Base-by-base conservation (phyloP, 345 rosid species). In the Luvunga scandens region DNA sequence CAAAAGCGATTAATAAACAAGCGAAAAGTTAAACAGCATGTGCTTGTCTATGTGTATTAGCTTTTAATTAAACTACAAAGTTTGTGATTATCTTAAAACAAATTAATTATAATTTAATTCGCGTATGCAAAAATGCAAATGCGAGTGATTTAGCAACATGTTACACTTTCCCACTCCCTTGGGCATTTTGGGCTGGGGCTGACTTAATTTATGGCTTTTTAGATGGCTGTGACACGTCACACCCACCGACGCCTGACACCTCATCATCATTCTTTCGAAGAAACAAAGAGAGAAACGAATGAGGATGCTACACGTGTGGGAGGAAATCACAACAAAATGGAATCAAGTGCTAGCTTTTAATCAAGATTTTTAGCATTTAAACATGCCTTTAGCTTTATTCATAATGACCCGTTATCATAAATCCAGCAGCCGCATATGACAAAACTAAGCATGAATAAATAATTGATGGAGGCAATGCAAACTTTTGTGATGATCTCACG, bases 11-110 rank as follows among this genome's bases (percentile, higher is more conserved):
- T 6, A 1, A 53, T 53, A 53, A 53, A 53, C 22, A 4, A 16
- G 50, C 12, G 22, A 53, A 18, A 53, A 53, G 22, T 53, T 18
- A 5, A 4, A 45, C 75, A 48, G 63, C 81, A 74, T 75, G 80
- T 18, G 57, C 57, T 5, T 71, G 18, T 18, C 22, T 0, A 53
- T 53, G 18, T 53, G 57, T 18, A 18, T 1, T 53, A 0, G 7
- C 57, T 5, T 53, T 53, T 18, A 16, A 18, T 53, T 53, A 18
- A 53, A 53, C 22, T 18, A 18, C 7, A 18, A 53, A 4, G 22
- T 53, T 53, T 18, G 57, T 53, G 22, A 53, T 53, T 53, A 53
- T 53, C 57, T 16, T 6, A 19, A 18, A 18, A 53, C 57, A 1
- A 18, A 45, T 2, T 45, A 45, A 45, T 45, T 45, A 45, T 13